These are phyloP conservation scores for Sarocladium kiliense DNA, from an alignment of 2,329 filamentous ascomycete genomes.

Conservation along the genomic window DNA sequence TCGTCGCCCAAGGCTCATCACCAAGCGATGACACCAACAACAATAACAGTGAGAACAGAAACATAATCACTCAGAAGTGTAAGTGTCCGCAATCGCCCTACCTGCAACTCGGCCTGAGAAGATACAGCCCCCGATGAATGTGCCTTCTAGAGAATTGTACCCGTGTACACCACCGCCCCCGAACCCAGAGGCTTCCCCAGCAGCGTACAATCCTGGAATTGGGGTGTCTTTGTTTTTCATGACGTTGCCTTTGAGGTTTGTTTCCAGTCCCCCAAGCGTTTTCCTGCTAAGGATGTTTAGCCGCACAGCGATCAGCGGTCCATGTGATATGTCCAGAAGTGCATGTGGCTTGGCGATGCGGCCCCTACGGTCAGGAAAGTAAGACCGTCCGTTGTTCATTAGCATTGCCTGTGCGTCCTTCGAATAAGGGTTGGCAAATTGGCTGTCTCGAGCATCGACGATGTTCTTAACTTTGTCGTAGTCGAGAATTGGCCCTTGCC, in stretches of 20 bases:
- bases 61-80: no score
- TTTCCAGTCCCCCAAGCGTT: slow-evolving; percentile 56
- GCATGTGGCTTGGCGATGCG: slow-evolving; percentile 50
- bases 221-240: slow-evolving; percentile 41
- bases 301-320: slow-evolving; percentile 54
- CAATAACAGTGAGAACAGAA: no score
- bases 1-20: no score
- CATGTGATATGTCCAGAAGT: slow-evolving; percentile 48
- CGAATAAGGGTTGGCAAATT: slow-evolving; percentile 50
- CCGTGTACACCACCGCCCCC: slow-evolving; percentile 59
- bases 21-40: no score
- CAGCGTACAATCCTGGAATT: slow-evolving; percentile 54
- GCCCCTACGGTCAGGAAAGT: slow-evolving; percentile 47
- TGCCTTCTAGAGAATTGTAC: slow-evolving; percentile 57
- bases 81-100: slow-evolving; percentile 46
- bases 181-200: slow-evolving; percentile 56
- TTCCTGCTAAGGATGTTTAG: slow-evolving; percentile 58
- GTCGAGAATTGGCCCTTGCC: slow-evolving; percentile 43
- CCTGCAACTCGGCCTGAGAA: slow-evolving; percentile 56
- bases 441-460: slow-evolving; percentile 48
- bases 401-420: slow-evolving; percentile 61
- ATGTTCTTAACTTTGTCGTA: slow-evolving; percentile 36
- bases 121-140: slow-evolving; percentile 58
- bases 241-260: slow-evolving; percentile 51
- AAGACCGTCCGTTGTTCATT: slow-evolving; percentile 49